Percentiles rank a stretch among this genome's conserved stretches.
These are phyloP conservation scores for Agrocybe pediades DNA, from an alignment of 768 basidiomycete species.

Conservation along the genomic window DNA sequence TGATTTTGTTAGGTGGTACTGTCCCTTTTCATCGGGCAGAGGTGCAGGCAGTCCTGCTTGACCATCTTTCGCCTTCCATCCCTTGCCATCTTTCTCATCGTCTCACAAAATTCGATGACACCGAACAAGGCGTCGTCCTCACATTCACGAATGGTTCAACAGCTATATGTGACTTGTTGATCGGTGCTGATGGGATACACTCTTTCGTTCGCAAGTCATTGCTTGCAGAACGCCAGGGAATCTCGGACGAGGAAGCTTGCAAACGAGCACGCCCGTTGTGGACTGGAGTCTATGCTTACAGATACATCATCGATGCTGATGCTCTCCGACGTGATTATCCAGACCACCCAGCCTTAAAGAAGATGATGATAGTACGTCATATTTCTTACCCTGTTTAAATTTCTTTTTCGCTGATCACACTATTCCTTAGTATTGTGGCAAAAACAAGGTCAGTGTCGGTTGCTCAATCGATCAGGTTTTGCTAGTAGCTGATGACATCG, in stretches of 20 bases:
- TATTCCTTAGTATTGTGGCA: slow-evolving; percentile 52
- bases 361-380: slow-evolving; percentile 43
- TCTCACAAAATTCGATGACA: slow-evolving; percentile 50
- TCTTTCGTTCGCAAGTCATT: slow-evolving; percentile 42
- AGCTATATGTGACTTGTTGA: slow-evolving; percentile 59
- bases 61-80: slow-evolving; percentile 36
- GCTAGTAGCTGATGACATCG: too few species aligned
- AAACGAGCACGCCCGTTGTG: slow-evolving; percentile 46
- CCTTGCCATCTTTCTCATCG: slow-evolving; percentile 33
- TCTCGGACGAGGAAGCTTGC: slow-evolving; percentile 30
- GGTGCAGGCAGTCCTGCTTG: slow-evolving; percentile 48
- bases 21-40: slow-evolving; percentile 47
- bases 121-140: slow-evolving; percentile 40
- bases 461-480: too few species aligned
- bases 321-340: slow-evolving; percentile 39
- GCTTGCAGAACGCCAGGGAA: slow-evolving; percentile 30
- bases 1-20: slow-evolving; percentile 19
- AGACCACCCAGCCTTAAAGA: slow-evolving; percentile 43
- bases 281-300: slow-evolving; percentile 57
- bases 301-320: slow-evolving; percentile 52
- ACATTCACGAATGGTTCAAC: slow-evolving; percentile 59
- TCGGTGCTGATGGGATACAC: slow-evolving; percentile 66
- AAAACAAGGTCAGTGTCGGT: slow-evolving; percentile 35
- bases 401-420: neutral
- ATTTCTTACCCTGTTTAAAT: neutral